phyloP scores from a whole-genome alignment of 2,329 filamentous ascomycete genomes.

The Aspergillus luchuensis region DNA sequence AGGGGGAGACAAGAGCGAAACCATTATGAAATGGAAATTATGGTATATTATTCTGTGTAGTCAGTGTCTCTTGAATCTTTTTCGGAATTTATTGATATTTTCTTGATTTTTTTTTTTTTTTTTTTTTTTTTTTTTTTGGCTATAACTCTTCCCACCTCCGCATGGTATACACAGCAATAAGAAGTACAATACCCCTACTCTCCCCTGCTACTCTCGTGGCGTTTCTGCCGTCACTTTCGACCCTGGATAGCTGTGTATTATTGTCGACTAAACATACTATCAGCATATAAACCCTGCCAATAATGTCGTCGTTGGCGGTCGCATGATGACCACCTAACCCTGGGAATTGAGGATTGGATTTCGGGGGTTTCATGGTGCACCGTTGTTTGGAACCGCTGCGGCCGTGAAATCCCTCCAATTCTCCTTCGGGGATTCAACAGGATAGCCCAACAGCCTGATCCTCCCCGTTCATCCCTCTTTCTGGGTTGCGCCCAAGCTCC shows the following conservation, averaged over 20 bases:
- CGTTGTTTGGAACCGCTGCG: not conserved
- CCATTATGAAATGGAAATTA: too few relatives aligned
- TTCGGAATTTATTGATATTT: too few relatives aligned
- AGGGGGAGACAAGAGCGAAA: too few relatives aligned
- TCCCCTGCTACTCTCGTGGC: too few relatives aligned
- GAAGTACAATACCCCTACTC: too few relatives aligned
- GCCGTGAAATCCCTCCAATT: constrained; percentile 7
- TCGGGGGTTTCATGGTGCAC: not conserved
- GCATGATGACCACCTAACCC: not conserved
- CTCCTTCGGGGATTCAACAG: not conserved
- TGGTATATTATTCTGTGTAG: too few relatives aligned
- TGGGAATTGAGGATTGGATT: not conserved
- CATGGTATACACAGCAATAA: not conserved
- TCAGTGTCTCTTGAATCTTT: too few relatives aligned
- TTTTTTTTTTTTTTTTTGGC: too few relatives aligned
- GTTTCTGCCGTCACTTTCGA: too few relatives aligned
- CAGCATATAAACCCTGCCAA: not conserved
- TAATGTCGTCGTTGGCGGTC: not conserved
- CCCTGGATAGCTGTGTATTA: too few relatives aligned
- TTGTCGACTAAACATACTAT: not conserved
- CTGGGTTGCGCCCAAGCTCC: constrained; percentile 3
- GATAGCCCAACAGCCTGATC: not conserved
- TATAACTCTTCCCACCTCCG: too few relatives aligned
- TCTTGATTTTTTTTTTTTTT: too few relatives aligned
- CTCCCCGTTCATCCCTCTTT: not conserved